Conservation (phyloP, 106 monocot genomes). For the Hemerocallis citrina region DNA sequence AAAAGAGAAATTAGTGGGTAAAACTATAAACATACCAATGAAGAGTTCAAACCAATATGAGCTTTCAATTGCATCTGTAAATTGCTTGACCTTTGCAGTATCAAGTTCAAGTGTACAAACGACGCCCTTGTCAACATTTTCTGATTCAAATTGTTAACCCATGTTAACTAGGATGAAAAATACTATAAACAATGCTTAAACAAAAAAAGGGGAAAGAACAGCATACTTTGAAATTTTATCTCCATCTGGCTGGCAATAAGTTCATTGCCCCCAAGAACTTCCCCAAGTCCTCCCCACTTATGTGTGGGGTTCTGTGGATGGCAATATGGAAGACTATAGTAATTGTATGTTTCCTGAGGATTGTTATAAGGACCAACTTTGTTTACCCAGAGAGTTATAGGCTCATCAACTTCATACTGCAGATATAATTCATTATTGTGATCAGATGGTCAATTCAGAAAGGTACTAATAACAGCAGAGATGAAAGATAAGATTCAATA, state of each 20-base stretch:
- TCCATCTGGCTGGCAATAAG: conserved; percentile 94
- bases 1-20: neutral
- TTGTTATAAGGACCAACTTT: conserved; percentile 99
- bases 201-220: neutral
- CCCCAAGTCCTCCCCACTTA: conserved; percentile 98
- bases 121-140: conserved; percentile 59
- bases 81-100: conserved; percentile 56
- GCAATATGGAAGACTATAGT: conserved; percentile 94
- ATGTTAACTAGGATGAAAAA: too few relatives aligned
- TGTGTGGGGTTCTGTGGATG: conserved; percentile 78
- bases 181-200: conserved; percentile 30
- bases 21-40: conserved; percentile 75
- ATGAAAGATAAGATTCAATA: neutral
- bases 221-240: conserved; percentile 72
- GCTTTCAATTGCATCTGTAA: conserved; percentile 75
- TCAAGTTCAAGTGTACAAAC: conserved; percentile 83
- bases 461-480: neutral
- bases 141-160: conserved; percentile 28
- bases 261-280: conserved; percentile 99
- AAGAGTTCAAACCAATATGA: conserved; percentile 96
- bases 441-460: neutral
- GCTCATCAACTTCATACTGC: conserved; percentile 72
- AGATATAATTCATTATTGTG: conserved; percentile 1
- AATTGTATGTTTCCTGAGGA: conserved; percentile 95
- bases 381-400: conserved; percentile 49